Conservation (phyloP, 2,329 filamentous ascomycete species). For the Cercospora sesami region DNA sequence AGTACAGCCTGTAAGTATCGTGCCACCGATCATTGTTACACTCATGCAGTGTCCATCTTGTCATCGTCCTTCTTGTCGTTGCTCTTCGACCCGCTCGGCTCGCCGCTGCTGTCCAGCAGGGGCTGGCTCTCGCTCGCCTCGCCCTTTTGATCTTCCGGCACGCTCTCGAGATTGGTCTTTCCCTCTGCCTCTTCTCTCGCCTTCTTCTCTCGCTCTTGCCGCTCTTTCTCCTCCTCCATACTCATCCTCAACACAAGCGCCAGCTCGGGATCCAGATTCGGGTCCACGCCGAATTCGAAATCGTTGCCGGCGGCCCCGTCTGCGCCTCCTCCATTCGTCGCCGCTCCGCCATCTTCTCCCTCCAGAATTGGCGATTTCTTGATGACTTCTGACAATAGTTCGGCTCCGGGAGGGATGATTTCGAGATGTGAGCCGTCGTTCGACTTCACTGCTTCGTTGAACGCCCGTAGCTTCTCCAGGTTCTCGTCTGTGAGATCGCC, state of each 20-base stretch:
- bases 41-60: constrained; percentile 38
- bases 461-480: constrained; percentile 84
- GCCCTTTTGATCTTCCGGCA: constrained; percentile 62
- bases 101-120: constrained; percentile 35
- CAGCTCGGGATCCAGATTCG: constrained; percentile 86
- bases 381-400: constrained; percentile 88
- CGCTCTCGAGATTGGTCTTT: constrained; percentile 75
- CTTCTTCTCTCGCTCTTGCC: constrained; percentile 82
- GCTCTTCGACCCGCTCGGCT: constrained; percentile 30
- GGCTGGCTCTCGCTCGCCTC: constrained; percentile 64
- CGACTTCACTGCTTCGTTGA: constrained; percentile 90
- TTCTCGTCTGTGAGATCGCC: constrained; percentile 89
- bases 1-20: constrained; percentile 7
- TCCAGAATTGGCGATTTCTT: constrained; percentile 86
- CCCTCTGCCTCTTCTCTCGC: constrained; percentile 66
- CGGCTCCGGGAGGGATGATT: constrained; percentile 84
- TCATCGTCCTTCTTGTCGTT: constrained; percentile 34
- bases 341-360: constrained; percentile 69
- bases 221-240: constrained; percentile 95
- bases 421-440: constrained; percentile 89
- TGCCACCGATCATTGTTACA: background rate
- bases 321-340: constrained; percentile 50
- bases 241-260: constrained; percentile 94
- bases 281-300: constrained; percentile 89
- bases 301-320: constrained; percentile 56